Conservation (phyloP, 495 filamentous ascomycete species). For the Pseudomonodictys pantanalensis region DNA sequence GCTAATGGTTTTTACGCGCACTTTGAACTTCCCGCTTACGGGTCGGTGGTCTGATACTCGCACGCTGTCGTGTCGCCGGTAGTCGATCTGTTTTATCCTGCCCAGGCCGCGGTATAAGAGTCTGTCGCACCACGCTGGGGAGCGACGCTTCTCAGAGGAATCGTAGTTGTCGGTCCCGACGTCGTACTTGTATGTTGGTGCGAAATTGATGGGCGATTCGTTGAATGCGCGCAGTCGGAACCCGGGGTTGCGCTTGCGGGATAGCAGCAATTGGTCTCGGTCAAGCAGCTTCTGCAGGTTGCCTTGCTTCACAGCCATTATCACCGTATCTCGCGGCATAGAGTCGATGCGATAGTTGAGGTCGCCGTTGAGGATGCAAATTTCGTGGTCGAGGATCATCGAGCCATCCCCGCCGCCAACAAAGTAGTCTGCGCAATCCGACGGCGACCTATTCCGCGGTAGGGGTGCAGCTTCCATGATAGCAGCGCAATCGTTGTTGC, state of each 20-base stretch:
- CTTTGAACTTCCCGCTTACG: conserved; percentile 77
- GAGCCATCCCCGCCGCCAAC: conserved; percentile 87
- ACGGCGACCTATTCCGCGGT: conserved; percentile 44
- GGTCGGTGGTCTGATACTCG: conserved; percentile 88
- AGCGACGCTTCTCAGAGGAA: conserved; percentile 86
- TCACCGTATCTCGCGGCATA: conserved; percentile 88
- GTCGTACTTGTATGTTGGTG: conserved; percentile 87
- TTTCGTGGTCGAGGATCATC: conserved; percentile 95
- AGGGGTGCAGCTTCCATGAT: conserved; percentile 79
- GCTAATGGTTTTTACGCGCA: conserved; percentile 76
- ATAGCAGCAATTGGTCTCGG: conserved; percentile 87
- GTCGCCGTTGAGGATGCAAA: conserved; percentile 93
- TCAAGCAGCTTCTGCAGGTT: conserved; percentile 91
- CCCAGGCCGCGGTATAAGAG: conserved; percentile 81
- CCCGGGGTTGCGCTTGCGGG: conserved; percentile 77
- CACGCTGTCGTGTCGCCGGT: conserved; percentile 76
- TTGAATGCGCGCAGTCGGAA: conserved; percentile 84
- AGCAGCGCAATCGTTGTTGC: conserved; percentile 88
- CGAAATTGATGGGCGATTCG: conserved; percentile 83
- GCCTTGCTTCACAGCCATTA: conserved; percentile 71
- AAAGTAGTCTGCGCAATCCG: conserved; percentile 67
- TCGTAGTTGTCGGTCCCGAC: conserved; percentile 93
- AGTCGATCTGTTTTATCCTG: conserved; percentile 81
- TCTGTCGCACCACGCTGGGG: conserved; percentile 97
- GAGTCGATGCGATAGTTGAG: conserved; percentile 98